Conservation (phyloP, 2,329 filamentous ascomycete genomes). For the Pseudocercospora cruenta region DNA sequence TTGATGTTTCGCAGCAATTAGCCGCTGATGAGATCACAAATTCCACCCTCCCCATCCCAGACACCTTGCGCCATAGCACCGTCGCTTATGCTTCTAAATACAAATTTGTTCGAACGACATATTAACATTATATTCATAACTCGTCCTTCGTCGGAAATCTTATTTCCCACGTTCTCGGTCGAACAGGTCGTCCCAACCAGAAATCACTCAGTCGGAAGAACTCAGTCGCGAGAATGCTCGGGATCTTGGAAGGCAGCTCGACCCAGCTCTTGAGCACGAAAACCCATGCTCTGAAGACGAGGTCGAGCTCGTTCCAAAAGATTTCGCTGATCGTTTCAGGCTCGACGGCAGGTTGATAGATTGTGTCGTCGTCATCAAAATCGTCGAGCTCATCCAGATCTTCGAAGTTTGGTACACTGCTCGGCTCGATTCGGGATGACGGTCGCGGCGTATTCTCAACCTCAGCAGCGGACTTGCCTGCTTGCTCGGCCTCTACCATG, state of each 20-base stretch:
- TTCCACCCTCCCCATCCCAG: not conserved
- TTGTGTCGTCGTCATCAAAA: slow-evolving; percentile 23
- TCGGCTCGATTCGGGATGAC: slow-evolving; percentile 15
- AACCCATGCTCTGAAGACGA: slow-evolving; percentile 65
- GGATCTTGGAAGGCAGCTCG: slow-evolving; percentile 38
- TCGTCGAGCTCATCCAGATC: slow-evolving; percentile 36
- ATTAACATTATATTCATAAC: slow-evolving; percentile 27
- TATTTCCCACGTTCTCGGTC: slow-evolving; percentile 60
- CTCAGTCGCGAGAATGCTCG: slow-evolving; percentile 58
- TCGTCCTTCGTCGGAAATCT: slow-evolving; percentile 44
- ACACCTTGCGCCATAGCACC: slow-evolving; percentile 3
- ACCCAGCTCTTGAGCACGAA: slow-evolving; percentile 74
- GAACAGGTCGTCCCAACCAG: slow-evolving; percentile 66
- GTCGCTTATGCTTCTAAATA: slow-evolving; percentile 13
- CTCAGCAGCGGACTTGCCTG: slow-evolving; percentile 23
- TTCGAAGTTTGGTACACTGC: slow-evolving; percentile 23
- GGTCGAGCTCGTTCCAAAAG: slow-evolving; percentile 65
- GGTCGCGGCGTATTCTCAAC: slow-evolving; percentile 22
- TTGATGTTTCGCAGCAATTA: not conserved
- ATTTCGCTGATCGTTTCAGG: slow-evolving; percentile 56
- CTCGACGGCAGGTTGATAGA: no score
- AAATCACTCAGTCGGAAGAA: slow-evolving; percentile 60
- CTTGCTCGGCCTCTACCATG: slow-evolving; percentile 45
- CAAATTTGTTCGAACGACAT: not conserved
- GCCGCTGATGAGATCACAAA: not conserved